These are phyloP conservation scores for Komagataella kurtzmanii DNA, from an alignment of 805 yeast species.

Conservation along the genomic window DNA sequence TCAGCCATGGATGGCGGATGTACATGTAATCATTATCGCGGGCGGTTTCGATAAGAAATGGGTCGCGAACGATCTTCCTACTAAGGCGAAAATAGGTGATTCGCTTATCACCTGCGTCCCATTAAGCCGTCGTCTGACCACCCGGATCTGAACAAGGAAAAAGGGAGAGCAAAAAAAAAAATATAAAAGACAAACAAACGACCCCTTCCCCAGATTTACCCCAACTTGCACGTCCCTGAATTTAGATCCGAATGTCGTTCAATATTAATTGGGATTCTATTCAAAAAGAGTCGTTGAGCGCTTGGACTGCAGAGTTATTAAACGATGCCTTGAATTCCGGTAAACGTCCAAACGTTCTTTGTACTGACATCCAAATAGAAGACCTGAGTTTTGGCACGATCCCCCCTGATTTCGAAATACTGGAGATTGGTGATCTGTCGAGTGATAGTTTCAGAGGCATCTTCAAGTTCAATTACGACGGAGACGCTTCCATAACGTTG, in stretches of 20 bases:
- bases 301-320: conserved; percentile 50
- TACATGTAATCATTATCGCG: background rate
- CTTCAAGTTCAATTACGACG: conserved; percentile 62
- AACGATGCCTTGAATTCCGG: conserved; percentile 68
- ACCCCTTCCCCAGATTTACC: background rate
- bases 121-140: background rate
- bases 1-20: background rate
- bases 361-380: conserved; percentile 52
- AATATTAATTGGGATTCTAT: conserved; percentile 67
- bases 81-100: no score
- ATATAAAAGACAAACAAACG: background rate
- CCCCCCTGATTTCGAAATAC: conserved; percentile 64
- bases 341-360: conserved; percentile 54
- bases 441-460: conserved; percentile 70
- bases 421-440: conserved; percentile 75
- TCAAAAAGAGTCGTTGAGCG: conserved; percentile 47
- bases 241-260: conserved; percentile 45
- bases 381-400: conserved; percentile 62
- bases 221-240: background rate
- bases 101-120: background rate
- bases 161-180: background rate
- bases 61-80: no score
- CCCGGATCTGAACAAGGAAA: background rate
- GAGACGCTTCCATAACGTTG: conserved; percentile 63
- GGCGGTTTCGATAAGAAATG: background rate